phyloP scores from a whole-genome alignment of 2,329 filamentous ascomycete genomes.

The Ceratocystis colombiana region DNA sequence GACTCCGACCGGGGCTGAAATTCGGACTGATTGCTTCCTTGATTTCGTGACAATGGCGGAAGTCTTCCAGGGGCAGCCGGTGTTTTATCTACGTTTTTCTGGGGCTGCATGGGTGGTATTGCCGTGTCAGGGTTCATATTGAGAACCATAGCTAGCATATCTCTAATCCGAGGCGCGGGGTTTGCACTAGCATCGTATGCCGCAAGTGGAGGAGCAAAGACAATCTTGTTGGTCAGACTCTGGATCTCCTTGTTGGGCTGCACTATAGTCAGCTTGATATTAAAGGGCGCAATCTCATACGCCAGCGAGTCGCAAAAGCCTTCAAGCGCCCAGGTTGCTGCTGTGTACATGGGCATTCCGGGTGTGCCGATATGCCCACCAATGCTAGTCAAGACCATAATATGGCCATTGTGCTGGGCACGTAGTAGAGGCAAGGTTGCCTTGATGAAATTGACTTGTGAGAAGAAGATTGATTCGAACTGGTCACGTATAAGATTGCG shows the following conservation, averaged over 20 bases:
- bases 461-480: slow-evolving; percentile 92
- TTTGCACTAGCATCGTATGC: slow-evolving; percentile 56
- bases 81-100: slow-evolving; percentile 15
- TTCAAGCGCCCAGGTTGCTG: slow-evolving; percentile 88
- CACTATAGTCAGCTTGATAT: slow-evolving; percentile 89
- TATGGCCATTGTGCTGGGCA: slow-evolving; percentile 71
- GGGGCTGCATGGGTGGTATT: slow-evolving; percentile 31
- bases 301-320: slow-evolving; percentile 92
- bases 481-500: slow-evolving; percentile 76
- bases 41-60: neutral
- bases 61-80: neutral
- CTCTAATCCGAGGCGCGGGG: slow-evolving; percentile 63
- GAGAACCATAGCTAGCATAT: slow-evolving; percentile 70
- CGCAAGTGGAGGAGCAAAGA: slow-evolving; percentile 66
- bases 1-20: neutral
- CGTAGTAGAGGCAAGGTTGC: slow-evolving; percentile 72
- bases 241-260: slow-evolving; percentile 92
- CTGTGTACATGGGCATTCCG: slow-evolving; percentile 80
- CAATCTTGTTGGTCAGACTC: slow-evolving; percentile 76
- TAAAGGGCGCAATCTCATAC: slow-evolving; percentile 94
- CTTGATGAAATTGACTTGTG: slow-evolving; percentile 91
- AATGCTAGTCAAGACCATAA: slow-evolving; percentile 80
- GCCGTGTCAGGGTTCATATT: slow-evolving; percentile 62
- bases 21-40: neutral
- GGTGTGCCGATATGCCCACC: slow-evolving; percentile 89